A percentile compares a stretch with the other conserved stretches of the same genome.
Evolutionary conservation across 768 basidiomycete genomes (phyloP).

Genomic region (Sarcodon aspratus): DNA sequence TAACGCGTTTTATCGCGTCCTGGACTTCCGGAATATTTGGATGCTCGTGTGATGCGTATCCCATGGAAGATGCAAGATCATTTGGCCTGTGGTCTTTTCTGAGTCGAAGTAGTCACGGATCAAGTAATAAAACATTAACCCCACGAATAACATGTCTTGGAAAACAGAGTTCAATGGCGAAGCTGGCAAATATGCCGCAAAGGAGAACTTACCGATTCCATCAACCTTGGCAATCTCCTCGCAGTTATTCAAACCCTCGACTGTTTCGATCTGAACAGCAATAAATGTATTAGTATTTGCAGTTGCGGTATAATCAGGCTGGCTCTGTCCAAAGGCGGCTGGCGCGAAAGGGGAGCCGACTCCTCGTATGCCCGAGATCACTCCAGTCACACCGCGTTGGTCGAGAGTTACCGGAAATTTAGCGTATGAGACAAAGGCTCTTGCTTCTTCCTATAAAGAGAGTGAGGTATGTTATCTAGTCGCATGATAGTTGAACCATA

Average conservation of each 20-base stretch:
- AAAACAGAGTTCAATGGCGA: background rate
- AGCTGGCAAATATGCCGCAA: background rate
- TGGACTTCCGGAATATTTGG: slow-evolving; percentile 10
- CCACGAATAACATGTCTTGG: background rate
- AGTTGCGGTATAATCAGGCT: slow-evolving; percentile 35
- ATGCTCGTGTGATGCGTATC: slow-evolving; percentile 8
- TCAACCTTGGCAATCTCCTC: slow-evolving; percentile 27
- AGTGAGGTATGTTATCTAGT: background rate
- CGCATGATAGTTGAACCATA: background rate
- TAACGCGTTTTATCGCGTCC: slow-evolving; percentile 7
- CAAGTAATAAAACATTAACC: background rate
- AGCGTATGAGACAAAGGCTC: background rate
- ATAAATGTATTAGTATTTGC: slow-evolving; percentile 30
- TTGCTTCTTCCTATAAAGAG: background rate
- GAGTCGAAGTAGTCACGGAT: background rate
- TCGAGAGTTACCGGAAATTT: background rate
- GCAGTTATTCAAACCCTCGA: slow-evolving; percentile 26
- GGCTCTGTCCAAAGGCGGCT: slow-evolving; percentile 39
- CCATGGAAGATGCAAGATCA: slow-evolving; percentile 10
- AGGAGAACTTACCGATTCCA: slow-evolving; percentile 33
- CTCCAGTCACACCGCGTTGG: background rate
- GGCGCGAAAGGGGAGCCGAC: slow-evolving; percentile 59
- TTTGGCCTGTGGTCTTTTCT: slow-evolving; percentile 5
- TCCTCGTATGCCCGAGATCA: slow-evolving; percentile 38
- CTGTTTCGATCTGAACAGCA: slow-evolving; percentile 32